Percentiles rank a stretch among this genome's conserved stretches.
These are phyloP conservation scores for Peronospora tabacina DNA, from an alignment of 352 stramenopile species.

Conservation along the genomic window DNA sequence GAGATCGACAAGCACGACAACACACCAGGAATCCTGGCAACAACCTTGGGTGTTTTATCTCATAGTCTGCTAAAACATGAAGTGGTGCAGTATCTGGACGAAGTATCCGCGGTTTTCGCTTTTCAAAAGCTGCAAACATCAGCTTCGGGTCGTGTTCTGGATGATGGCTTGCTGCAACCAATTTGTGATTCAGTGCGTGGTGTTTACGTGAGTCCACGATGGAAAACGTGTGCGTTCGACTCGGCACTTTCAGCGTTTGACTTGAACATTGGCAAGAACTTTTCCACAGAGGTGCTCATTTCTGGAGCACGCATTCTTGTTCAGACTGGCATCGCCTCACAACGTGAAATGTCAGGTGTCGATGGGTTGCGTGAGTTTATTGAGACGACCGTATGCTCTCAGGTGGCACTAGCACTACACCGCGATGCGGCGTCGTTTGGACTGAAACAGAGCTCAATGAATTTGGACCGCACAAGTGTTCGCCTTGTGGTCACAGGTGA, in stretches of 20 bases:
- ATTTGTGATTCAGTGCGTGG: conserved; percentile 80
- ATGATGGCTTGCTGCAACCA: conserved; percentile 69
- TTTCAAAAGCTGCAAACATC: conserved; percentile 52
- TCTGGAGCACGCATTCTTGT: conserved; percentile 68
- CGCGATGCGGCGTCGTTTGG: conserved; percentile 64
- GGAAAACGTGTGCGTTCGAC: conserved; percentile 74
- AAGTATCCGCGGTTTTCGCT: conserved; percentile 53
- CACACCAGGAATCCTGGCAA: conserved; percentile 38
- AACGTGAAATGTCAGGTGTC: conserved; percentile 56
- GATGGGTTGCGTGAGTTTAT: conserved; percentile 59
- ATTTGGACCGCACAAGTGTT: conserved; percentile 68
- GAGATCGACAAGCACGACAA: conserved; percentile 39
- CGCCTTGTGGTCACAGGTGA: conserved; percentile 65
- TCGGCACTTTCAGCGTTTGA: conserved; percentile 77
- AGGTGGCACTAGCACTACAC: conserved; percentile 62
- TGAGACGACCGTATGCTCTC: conserved; percentile 65
- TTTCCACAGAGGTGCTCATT: conserved; percentile 73
- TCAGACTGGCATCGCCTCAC: conserved; percentile 46
- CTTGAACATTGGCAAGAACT: conserved; percentile 78
- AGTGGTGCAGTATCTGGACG: conserved; percentile 60
- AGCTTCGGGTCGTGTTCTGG: conserved; percentile 52
- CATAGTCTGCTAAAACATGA: conserved; percentile 80
- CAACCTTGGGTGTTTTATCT: conserved; percentile 55
- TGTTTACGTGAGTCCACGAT: conserved; percentile 65
- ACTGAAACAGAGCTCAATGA: conserved; percentile 68